phyloP scores from a whole-genome alignment of 176 grass and related monocot species.

The Otatea glauca region DNA sequence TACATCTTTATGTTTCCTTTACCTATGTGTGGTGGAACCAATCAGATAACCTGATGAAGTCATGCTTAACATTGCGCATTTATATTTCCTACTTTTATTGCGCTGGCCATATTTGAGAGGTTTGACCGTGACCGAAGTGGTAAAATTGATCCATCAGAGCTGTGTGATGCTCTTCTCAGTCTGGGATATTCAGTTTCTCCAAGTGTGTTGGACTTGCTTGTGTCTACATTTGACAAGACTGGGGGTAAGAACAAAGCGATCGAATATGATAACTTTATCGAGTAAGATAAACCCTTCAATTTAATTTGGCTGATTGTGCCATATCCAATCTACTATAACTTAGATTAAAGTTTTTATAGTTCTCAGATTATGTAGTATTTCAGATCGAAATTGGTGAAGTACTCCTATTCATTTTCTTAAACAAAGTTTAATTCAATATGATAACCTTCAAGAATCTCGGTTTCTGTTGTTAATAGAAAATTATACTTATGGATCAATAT shows the following conservation, averaged over 20 bases:
- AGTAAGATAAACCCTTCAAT: constrained; percentile 60
- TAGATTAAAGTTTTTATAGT: neutral
- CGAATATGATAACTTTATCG: constrained; percentile 98
- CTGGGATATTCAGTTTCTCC: constrained; percentile 92
- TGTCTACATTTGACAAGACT: constrained; percentile 93
- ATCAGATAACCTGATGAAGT: neutral
- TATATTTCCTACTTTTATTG: constrained; percentile 22
- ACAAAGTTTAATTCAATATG: neutral
- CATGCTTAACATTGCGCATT: neutral
- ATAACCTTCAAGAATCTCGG: neutral
- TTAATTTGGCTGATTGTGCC: neutral
- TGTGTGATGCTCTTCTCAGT: constrained; percentile 85
- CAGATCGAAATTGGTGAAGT: neutral
- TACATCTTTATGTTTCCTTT: constrained; percentile 16
- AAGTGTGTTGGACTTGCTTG: constrained; percentile 78
- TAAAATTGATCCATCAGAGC: constrained; percentile 77
- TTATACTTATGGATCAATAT: neutral
- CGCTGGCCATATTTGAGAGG: constrained; percentile 84
- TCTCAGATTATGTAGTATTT: neutral
- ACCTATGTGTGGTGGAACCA: neutral
- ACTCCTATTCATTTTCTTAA: neutral
- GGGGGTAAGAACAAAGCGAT: constrained; percentile 81
- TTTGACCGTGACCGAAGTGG: constrained; percentile 93
- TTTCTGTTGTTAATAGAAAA: neutral
- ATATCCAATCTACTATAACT: neutral